Base-by-base conservation (phyloP, 139 green algal genomes). In the Asterochloris sp. region DNA sequence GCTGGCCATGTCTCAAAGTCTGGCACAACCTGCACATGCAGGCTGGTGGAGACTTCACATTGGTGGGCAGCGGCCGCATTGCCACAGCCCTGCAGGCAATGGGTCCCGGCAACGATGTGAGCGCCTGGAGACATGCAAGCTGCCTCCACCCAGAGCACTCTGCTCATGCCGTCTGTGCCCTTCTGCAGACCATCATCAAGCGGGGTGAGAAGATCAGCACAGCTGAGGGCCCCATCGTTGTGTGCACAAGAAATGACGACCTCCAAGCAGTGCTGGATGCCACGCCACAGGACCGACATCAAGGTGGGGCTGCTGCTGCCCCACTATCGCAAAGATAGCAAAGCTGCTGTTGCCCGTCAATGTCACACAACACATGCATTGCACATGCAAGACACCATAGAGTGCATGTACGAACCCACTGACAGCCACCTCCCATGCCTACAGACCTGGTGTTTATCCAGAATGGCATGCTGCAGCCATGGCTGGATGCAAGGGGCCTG, bases 381-480 rank as follows among this genome's bases (percentile, higher is more conserved):
- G 26, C 24, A 11, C 24, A 67, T 38, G 47, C 47, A 79, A 69
- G 26, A 38, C 13, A 75, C 17, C 13, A 13, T 10, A 67, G 15
- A 26, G 26, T n/a, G 29, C 13, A 16, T 11, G 13, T n/a, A 21
- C 24, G 0, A 67, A 61, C 19, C 75, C 62, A 63, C 16, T 78
- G 11, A 78, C 27, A 78, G 16, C 27, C 13, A 28, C n/a, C 28
- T 47, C 29, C 6, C 75, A 13, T 16, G 26, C 24, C 0, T 87
- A 74, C 92, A 95, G 97, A 99, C 86, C 90, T 99, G 27, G 95
- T 99, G 19, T 99, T 99, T 89, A 94, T 99, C 60, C 97, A 99
- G 82, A 99, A 99, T 83, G 97, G 97, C 62, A 98, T 99, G 95
- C 88, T 99, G 80, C 92, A 98, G 85, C 95, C 97, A 0, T 98